Evolutionary conservation across 495 filamentous ascomycete genomes (phyloP).

Genomic region (Xylaria curta): DNA sequence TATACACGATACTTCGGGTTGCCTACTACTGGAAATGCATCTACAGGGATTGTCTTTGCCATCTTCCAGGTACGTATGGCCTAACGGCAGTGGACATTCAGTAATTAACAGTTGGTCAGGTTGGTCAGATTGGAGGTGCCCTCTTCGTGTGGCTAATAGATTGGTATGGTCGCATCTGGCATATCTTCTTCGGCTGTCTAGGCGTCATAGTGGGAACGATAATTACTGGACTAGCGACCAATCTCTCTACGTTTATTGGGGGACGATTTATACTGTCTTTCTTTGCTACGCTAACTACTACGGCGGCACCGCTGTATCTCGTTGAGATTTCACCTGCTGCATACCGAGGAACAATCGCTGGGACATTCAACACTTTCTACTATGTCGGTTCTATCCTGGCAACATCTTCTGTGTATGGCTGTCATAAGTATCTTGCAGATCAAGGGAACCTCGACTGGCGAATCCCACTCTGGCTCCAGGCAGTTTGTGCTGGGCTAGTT

Average conservation of each 20-base stretch:
- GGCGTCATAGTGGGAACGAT: slow-evolving; percentile 69
- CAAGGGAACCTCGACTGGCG: slow-evolving; percentile 56
- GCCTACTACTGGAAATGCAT: slow-evolving; percentile 34
- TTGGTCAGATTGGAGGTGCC: slow-evolving; percentile 41
- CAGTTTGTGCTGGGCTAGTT: slow-evolving; percentile 58
- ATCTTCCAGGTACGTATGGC: slow-evolving; percentile 41
- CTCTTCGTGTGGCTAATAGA: slow-evolving; percentile 42
- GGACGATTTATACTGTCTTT: slow-evolving; percentile 82
- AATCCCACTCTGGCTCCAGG: slow-evolving; percentile 68
- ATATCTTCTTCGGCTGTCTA: slow-evolving; percentile 60
- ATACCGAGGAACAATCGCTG: slow-evolving; percentile 68
- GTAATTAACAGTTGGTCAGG: slow-evolving; percentile 25
- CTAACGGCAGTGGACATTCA: not conserved
- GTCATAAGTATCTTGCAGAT: slow-evolving; percentile 45
- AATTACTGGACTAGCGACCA: slow-evolving; percentile 45
- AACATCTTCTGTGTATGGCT: slow-evolving; percentile 45
- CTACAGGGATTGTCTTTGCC: slow-evolving; percentile 43
- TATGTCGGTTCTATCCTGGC: slow-evolving; percentile 63
- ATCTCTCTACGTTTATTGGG: slow-evolving; percentile 63
- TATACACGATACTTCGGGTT: slow-evolving; percentile 41
- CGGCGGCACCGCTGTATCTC: slow-evolving; percentile 77
- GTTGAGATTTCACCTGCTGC: slow-evolving; percentile 77
- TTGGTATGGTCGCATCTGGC: slow-evolving; percentile 54
- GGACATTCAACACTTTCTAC: slow-evolving; percentile 61
- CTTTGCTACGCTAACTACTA: slow-evolving; percentile 68